Base-by-base conservation (phyloP, 306 rosid species). In the Begonia peltatifolia region DNA sequence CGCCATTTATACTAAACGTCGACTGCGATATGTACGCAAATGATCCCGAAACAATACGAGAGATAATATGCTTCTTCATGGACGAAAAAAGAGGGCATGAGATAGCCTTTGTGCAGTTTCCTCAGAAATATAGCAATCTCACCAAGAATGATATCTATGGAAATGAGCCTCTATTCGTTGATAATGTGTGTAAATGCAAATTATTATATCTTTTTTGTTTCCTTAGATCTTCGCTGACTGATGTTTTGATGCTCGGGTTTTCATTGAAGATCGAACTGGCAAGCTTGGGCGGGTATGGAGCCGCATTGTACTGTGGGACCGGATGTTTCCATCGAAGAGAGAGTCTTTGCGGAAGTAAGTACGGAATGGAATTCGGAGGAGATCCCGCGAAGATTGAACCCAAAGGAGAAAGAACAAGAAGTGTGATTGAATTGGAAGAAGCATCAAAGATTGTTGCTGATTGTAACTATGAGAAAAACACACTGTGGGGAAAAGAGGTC, bases 1-100 rank as follows among this genome's bases (percentile, higher is more conserved):
- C 74, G 4, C 76, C 86, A 0, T 66, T 87, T 58, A 75, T 87
- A 17, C 86, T 83, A 43, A 83, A 59, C 62, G 38, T 87, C 65
- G 93, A 87, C 54, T 77, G 93, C 50, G 95, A 79, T 57, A 87
- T 83, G 95, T 63, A 73, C 50, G 54, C 79, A 50, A 87, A 75
- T 54, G 61, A 63, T 17, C 68, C 82, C 17, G 78, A 77, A 18
- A 59, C 60, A 46, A 59, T 80, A 38, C 63, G 13, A 57, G 84
- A 82, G 50, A 57, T 47, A 14, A 41, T 80, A 1, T 79, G 88
- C 46, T 79, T 86, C 63, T 82, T 87, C 76, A 25, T 79, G 67
- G 88, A 87, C 41, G 80, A 74, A 53, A 52, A 57, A 14, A 64
- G 30, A 58, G 83, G 95, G 56, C 74, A 61, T 2, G 72, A 78